phyloP scores from a whole-genome alignment of 208 protist species.

The Wallacemonas sp. region DNA sequence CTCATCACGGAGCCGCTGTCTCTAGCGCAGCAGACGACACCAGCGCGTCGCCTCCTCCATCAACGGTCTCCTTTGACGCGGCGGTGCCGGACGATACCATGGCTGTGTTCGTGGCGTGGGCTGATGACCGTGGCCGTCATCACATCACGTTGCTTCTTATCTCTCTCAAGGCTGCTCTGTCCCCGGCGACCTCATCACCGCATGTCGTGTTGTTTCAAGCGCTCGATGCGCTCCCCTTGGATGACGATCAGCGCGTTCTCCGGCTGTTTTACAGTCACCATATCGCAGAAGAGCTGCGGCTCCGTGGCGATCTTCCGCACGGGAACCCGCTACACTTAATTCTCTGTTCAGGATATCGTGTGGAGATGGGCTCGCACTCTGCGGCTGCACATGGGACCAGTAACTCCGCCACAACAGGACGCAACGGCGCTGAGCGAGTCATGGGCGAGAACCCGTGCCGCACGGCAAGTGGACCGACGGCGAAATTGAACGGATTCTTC shows the following conservation, averaged over 20 bases:
- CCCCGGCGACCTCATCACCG: background rate
- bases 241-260: conserved; percentile 33
- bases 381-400: conserved; percentile 5
- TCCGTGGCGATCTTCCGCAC: background rate
- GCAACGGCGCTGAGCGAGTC: conserved; percentile 11
- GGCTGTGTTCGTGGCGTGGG: conserved; percentile 49
- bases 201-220: conserved; percentile 21
- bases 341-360: conserved; percentile 4
- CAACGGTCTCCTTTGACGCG: background rate
- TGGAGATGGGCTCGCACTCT: background rate
- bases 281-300: conserved; percentile 4
- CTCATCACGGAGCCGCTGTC: background rate
- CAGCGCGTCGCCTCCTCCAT: background rate
- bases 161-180: conserved; percentile 30
- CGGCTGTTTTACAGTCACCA: conserved; percentile 48
- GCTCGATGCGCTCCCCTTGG: conserved; percentile 21
- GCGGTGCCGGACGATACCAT: conserved; percentile 19
- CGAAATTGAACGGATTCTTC: conserved; percentile 16
- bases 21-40: background rate
- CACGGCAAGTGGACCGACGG: conserved; percentile 13
- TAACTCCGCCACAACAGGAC: background rate
- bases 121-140: conserved; percentile 21
- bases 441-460: conserved; percentile 13
- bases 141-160: conserved; percentile 41
- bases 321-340: conserved; percentile 7